phyloP scores from a whole-genome alignment of 2,329 filamentous ascomycete genomes.

The Xenoacremonium recifei region DNA sequence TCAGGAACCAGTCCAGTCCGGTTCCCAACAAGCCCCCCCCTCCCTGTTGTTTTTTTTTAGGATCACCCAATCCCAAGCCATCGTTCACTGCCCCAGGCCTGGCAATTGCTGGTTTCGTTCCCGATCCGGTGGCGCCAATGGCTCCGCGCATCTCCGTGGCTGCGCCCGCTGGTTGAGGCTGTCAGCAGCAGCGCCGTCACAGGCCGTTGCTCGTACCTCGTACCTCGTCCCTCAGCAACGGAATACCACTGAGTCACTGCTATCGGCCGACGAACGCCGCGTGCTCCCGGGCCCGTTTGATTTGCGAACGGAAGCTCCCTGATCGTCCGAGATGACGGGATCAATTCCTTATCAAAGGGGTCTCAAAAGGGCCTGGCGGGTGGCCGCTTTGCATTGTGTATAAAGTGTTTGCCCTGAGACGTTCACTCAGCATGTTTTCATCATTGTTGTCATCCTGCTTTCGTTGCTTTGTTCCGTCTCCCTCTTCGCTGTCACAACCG shows the following conservation, averaged over 20 bases:
- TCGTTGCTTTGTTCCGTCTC: constrained; percentile 1
- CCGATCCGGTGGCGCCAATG: constrained; percentile 23
- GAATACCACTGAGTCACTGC: too few relatives aligned
- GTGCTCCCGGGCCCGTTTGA: too few relatives aligned
- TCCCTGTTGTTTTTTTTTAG: not conserved
- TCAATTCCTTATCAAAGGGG: too few relatives aligned
- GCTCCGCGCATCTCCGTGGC: constrained; percentile 6
- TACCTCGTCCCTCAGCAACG: too few relatives aligned
- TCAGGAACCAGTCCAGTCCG: too few relatives aligned
- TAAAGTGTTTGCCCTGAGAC: constrained; percentile 4
- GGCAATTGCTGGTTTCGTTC: constrained; percentile 19
- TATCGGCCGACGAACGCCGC: too few relatives aligned
- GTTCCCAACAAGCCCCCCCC: not conserved
- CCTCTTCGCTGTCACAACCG: not conserved
- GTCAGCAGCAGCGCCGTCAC: constrained; percentile 9
- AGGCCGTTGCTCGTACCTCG: too few relatives aligned
- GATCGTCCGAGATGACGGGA: too few relatives aligned
- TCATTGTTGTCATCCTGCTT: constrained; percentile 10
- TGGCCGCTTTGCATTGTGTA: too few relatives aligned
- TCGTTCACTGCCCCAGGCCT: not conserved
- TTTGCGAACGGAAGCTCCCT: too few relatives aligned
- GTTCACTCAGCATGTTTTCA: constrained; percentile 6
- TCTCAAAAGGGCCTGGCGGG: too few relatives aligned
- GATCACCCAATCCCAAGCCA: not conserved
- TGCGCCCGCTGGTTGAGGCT: constrained; percentile 15